Evolutionary conservation across 73 alveolate genomes (phyloP).

Genomic region (Tetrahymena thermophila): DNA sequence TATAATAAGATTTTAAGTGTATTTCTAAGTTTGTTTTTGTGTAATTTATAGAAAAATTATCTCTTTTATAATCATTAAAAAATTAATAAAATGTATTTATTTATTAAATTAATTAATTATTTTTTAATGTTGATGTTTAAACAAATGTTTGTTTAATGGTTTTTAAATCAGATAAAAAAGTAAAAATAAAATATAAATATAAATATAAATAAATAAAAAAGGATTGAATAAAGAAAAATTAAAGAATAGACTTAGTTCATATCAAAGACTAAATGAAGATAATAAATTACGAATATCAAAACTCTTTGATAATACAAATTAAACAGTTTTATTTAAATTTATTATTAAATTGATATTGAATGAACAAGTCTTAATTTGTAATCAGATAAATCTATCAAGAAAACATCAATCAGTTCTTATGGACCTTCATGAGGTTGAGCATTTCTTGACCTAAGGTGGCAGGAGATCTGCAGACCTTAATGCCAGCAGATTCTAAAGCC

Average conservation of each 20-base stretch:
- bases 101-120: no score
- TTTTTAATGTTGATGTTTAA: no score
- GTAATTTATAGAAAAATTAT: no score
- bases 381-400: background rate
- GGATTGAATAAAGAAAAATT: background rate
- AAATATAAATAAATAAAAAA: background rate
- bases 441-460: conserved; percentile 59
- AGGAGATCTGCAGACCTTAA: conserved; percentile 58
- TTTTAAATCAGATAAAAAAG: no score
- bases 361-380: background rate
- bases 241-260: background rate
- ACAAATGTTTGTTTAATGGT: no score
- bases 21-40: no score
- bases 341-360: background rate
- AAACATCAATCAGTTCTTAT: background rate
- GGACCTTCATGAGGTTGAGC: conserved; percentile 55
- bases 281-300: background rate
- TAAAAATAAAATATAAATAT: background rate
- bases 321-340: background rate
- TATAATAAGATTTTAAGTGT: no score
- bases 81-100: no score
- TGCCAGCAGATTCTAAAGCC: conserved; percentile 59
- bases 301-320: background rate
- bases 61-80: no score
- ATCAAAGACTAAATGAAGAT: background rate